Conservation (phyloP, 108 stramenopile genomes). For the Stephanodiscus minutulus region DNA sequence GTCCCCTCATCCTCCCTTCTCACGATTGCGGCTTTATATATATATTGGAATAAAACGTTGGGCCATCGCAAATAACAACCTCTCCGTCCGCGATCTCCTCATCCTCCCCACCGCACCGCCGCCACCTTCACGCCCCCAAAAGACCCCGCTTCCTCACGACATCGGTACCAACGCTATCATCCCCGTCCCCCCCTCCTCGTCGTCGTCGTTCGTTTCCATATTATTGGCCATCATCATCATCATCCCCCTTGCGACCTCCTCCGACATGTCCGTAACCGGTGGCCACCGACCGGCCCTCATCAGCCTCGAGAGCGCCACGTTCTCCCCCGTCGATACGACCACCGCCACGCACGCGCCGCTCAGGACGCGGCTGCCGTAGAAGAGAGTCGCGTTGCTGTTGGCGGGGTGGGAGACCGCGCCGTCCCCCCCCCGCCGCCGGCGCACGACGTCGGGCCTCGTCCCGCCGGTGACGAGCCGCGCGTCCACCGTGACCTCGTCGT, state of each 20-base stretch:
- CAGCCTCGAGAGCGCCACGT: constrained; percentile 60
- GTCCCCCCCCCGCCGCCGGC: constrained; percentile 6
- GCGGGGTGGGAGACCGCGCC: too few relatives aligned
- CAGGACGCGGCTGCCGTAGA: constrained; percentile 71
- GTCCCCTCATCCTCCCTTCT: constrained; percentile 21
- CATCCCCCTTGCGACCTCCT: constrained; percentile 29
- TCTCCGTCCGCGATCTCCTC: too few relatives aligned
- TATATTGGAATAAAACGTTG: too few relatives aligned
- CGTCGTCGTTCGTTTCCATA: too few relatives aligned
- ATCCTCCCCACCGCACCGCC: too few relatives aligned
- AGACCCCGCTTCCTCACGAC: too few relatives aligned
- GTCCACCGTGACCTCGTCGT: constrained; percentile 67
- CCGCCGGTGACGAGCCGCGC: constrained; percentile 68
- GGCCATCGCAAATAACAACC: too few relatives aligned
- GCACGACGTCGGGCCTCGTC: constrained; percentile 49
- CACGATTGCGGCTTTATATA: too few relatives aligned
- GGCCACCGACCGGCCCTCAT: constrained; percentile 74
- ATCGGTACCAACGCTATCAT: too few relatives aligned
- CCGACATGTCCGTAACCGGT: constrained; percentile 49
- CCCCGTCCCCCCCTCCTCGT: too few relatives aligned
- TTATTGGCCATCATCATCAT: too few relatives aligned
- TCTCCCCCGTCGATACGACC: constrained; percentile 64
- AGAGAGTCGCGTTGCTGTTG: constrained; percentile 36
- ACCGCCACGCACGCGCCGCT: constrained; percentile 75
- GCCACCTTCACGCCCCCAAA: too few relatives aligned